These are phyloP conservation scores for Aureobasidium sp. DNA, from an alignment of 2,329 filamentous ascomycete genomes.

Conservation along the genomic window DNA sequence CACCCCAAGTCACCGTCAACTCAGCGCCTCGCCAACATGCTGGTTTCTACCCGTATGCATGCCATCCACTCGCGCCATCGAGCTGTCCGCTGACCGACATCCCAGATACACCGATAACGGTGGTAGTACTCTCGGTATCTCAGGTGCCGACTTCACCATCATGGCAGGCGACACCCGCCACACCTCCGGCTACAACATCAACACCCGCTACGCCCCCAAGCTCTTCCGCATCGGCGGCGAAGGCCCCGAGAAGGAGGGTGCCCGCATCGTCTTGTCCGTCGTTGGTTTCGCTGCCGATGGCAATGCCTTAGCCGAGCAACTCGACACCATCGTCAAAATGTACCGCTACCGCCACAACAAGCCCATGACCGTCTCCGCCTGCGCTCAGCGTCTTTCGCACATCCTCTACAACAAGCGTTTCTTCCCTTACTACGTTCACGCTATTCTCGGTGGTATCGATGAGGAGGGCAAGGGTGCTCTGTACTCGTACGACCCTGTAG, in stretches of 20 bases:
- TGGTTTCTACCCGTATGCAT: conserved; percentile 79
- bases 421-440: conserved; percentile 97
- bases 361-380: conserved; percentile 88
- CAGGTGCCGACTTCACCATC: conserved; percentile 89
- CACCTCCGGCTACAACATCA: conserved; percentile 97
- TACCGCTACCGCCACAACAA: conserved; percentile 98
- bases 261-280: conserved; percentile 82
- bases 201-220: conserved; percentile 90
- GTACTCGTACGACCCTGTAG: conserved; percentile 96
- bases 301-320: conserved; percentile 83
- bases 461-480: conserved; percentile 90
- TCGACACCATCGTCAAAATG: conserved; percentile 95
- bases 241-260: conserved; percentile 74
- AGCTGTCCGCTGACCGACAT: conserved; percentile 12
- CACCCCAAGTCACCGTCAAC: conserved; percentile 34
- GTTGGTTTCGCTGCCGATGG: conserved; percentile 96
- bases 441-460: conserved; percentile 88
- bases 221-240: conserved; percentile 96
- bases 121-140: conserved; percentile 90
- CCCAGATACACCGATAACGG: conserved; percentile 93
- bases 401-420: conserved; percentile 97
- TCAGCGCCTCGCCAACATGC: conserved; percentile 56
- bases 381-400: conserved; percentile 87
- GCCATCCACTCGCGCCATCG: background rate
- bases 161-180: conserved; percentile 95